A percentile compares a stretch with the other conserved stretches of the same genome.
These are phyloP conservation scores for Basidioascus undulatus DNA, from an alignment of 768 basidiomycete genomes.

Conservation along the genomic window DNA sequence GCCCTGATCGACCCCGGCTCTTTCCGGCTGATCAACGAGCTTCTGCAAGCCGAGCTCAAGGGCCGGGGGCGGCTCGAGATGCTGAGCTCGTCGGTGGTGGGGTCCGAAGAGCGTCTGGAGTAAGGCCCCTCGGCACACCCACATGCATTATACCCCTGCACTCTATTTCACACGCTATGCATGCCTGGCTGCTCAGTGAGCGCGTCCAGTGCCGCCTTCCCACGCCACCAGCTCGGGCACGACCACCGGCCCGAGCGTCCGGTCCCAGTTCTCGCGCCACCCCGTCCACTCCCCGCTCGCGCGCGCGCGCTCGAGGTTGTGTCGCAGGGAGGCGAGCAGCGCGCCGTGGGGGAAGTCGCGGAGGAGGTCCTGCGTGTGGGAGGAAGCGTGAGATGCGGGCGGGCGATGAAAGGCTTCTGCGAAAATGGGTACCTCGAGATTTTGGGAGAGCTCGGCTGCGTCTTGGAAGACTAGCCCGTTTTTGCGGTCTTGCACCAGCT, in stretches of 20 bases:
- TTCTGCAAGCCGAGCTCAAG: slow-evolving; percentile 76
- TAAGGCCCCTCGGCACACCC: no score
- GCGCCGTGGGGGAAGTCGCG: slow-evolving; percentile 32
- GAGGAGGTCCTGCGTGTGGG: slow-evolving; percentile 29
- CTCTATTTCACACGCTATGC: neutral
- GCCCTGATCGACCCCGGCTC: slow-evolving; percentile 81
- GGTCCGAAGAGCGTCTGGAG: slow-evolving; percentile 10
- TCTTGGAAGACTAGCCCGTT: slow-evolving; percentile 60
- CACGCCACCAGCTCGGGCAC: slow-evolving; percentile 14
- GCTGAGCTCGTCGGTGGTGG: slow-evolving; percentile 11
- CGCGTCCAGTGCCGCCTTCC: neutral
- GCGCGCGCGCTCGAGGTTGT: neutral
- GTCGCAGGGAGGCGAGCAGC: slow-evolving; percentile 30
- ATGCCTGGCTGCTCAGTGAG: neutral
- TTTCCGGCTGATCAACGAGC: slow-evolving; percentile 68
- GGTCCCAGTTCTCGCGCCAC: slow-evolving; percentile 69
- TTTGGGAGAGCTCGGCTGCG: slow-evolving; percentile 39
- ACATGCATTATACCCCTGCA: neutral
- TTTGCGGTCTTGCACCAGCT: slow-evolving; percentile 56
- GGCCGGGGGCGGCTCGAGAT: slow-evolving; percentile 71
- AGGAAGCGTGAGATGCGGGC: neutral
- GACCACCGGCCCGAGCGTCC: slow-evolving; percentile 34
- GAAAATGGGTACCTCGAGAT: slow-evolving; percentile 33
- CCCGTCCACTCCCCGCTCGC: slow-evolving; percentile 35
- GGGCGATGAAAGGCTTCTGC: slow-evolving; percentile 1